Conservation (phyloP, 441 rosid species). For the Populus hybrid region DNA sequence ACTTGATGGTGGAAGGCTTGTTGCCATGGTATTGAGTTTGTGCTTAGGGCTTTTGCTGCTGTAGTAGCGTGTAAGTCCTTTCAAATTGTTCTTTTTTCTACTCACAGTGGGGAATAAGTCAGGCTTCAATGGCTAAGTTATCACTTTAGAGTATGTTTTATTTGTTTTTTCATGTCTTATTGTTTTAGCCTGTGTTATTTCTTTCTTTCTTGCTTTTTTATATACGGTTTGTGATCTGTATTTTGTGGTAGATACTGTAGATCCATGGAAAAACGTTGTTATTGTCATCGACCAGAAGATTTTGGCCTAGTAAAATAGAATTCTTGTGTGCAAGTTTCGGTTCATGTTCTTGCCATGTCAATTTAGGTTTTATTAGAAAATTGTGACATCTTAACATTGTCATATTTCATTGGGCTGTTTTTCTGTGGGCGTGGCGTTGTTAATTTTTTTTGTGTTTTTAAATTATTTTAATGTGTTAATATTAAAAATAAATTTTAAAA, state of each 20-base stretch:
- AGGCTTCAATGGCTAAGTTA: constrained; percentile 17
- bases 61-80: constrained; percentile 25
- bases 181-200: constrained; percentile 6
- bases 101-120: constrained; percentile 31
- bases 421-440: too few relatives aligned
- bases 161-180: neutral
- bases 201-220: constrained; percentile 1
- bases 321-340: neutral
- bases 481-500: too few relatives aligned
- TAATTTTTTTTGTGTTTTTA: too few relatives aligned
- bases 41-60: constrained; percentile 46
- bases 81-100: constrained; percentile 8
- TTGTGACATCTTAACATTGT: too few relatives aligned
- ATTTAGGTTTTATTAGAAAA: neutral
- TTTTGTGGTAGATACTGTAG: constrained; percentile 20
- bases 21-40: constrained; percentile 45
- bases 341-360: neutral
- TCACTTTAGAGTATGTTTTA: constrained; percentile 17
- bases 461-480: too few relatives aligned
- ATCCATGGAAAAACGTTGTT: constrained; percentile 10
- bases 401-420: too few relatives aligned
- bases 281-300: constrained; percentile 9
- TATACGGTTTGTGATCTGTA: constrained; percentile 18
- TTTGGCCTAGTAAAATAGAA: constrained; percentile 11
- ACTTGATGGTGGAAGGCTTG: constrained; percentile 34